Conservation (phyloP, 495 filamentous ascomycete species). For the Xylaria castorea region DNA sequence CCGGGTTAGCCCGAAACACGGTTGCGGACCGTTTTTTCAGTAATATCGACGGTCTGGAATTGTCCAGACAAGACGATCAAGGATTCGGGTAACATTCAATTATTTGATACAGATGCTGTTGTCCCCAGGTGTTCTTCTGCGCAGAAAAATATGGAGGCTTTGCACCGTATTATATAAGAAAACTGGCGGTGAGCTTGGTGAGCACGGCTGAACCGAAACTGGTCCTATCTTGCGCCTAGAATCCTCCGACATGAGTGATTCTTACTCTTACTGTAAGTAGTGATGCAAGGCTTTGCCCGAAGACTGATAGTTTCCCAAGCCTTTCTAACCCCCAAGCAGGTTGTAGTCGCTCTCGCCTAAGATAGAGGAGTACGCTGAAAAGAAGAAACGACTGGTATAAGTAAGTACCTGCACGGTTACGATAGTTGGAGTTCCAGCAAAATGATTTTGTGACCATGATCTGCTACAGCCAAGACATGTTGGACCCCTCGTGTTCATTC, state of each 20-base stretch:
- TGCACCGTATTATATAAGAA: neutral
- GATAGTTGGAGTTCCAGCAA: neutral
- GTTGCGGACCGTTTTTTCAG: neutral
- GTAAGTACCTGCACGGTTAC: neutral
- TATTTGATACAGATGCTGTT: neutral
- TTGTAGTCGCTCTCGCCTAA: neutral
- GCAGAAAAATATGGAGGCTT: neutral
- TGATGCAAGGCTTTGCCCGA: neutral
- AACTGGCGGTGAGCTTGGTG: neutral
- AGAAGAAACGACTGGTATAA: no score
- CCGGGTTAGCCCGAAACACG: neutral
- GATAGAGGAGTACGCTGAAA: neutral
- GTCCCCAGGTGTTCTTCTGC: neutral
- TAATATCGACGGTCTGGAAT: neutral
- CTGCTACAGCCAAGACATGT: neutral
- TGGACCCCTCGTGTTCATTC: conserved; percentile 3
- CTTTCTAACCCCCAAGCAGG: neutral
- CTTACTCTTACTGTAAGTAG: no score
- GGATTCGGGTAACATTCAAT: neutral
- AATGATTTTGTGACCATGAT: neutral
- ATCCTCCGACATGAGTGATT: no score
- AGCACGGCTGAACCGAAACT: neutral
- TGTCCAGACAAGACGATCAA: neutral
- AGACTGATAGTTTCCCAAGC: neutral
- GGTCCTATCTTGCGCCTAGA: neutral